phyloP scores from a whole-genome alignment of 768 basidiomycete species.

The Agrocybe praecox region DNA sequence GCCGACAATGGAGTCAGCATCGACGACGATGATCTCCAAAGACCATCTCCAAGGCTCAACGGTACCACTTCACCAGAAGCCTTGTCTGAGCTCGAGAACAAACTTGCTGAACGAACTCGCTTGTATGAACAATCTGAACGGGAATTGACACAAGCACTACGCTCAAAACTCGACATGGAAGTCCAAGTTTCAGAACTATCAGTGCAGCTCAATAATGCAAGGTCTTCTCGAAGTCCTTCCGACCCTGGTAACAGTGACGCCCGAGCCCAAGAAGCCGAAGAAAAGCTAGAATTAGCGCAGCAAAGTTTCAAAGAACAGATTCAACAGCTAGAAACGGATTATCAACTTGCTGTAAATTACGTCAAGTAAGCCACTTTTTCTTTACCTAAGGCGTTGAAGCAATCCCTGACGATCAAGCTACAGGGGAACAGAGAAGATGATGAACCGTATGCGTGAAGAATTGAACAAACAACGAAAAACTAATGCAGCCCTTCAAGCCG shows the following conservation, averaged over 20 bases:
- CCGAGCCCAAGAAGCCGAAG: conserved; percentile 68
- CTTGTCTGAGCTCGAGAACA: conserved; percentile 75
- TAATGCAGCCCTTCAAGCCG: conserved; percentile 80
- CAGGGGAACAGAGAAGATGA: conserved; percentile 97
- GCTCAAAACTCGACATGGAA: conserved; percentile 76
- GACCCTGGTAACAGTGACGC: conserved; percentile 30
- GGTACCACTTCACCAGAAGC: conserved; percentile 41
- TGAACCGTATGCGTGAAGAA: conserved; percentile 95
- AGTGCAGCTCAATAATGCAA: conserved; percentile 66
- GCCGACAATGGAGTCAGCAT: conserved; percentile 84
- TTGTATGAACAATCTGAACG: conserved; percentile 76
- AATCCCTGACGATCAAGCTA: conserved; percentile 13
- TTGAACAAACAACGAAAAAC: conserved; percentile 86
- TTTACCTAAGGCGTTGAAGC: conserved; percentile 11
- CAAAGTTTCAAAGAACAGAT: conserved; percentile 76
- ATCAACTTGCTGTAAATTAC: conserved; percentile 95
- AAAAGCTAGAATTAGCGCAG: conserved; percentile 79
- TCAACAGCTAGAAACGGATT: conserved; percentile 92
- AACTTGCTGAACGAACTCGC: conserved; percentile 72
- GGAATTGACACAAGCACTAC: conserved; percentile 66
- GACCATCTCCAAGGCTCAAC: conserved; percentile 41
- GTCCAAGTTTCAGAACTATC: conserved; percentile 65
- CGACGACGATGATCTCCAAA: conserved; percentile 65
- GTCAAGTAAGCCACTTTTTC: conserved; percentile 72
- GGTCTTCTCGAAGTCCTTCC: conserved; percentile 58